Conservation (phyloP, 169 alveolate genomes). For the Toxoplasma gondii region DNA sequence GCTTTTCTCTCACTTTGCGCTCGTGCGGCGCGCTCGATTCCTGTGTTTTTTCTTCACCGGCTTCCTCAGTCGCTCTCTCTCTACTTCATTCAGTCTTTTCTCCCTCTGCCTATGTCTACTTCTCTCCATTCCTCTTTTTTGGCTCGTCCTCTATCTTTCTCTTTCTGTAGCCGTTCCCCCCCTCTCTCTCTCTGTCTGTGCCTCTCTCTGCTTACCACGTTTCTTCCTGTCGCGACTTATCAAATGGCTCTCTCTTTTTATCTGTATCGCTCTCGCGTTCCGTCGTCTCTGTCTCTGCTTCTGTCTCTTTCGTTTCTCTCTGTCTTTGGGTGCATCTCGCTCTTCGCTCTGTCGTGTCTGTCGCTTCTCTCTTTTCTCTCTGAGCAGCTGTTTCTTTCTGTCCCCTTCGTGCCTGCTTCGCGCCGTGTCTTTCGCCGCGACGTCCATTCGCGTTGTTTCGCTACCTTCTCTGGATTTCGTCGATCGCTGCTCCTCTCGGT, state of each 20-base stretch:
- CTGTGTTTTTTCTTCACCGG: background rate
- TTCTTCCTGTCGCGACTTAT: background rate
- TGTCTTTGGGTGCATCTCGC: background rate
- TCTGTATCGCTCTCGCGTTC: background rate
- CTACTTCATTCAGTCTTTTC: background rate
- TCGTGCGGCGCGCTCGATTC: background rate
- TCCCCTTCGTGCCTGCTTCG: too few relatives aligned
- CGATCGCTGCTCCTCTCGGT: too few relatives aligned
- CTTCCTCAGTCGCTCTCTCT: background rate
- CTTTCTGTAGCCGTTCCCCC: too few relatives aligned
- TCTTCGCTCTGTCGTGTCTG: too few relatives aligned
- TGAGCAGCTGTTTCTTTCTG: too few relatives aligned
- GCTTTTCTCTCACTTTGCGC: background rate
- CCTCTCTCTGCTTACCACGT: background rate
- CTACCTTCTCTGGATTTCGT: too few relatives aligned
- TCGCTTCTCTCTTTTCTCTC: too few relatives aligned
- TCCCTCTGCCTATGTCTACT: background rate
- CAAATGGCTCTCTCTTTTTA: background rate
- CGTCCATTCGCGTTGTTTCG: too few relatives aligned
- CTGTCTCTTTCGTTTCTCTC: background rate
- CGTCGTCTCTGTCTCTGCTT: background rate
- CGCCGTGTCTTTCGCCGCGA: too few relatives aligned
- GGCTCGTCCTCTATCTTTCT: background rate
- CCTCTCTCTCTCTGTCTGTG: too few relatives aligned
- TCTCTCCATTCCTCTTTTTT: background rate